Conservation (phyloP, 177 flowering plant species). For the Vitis hybrid region DNA sequence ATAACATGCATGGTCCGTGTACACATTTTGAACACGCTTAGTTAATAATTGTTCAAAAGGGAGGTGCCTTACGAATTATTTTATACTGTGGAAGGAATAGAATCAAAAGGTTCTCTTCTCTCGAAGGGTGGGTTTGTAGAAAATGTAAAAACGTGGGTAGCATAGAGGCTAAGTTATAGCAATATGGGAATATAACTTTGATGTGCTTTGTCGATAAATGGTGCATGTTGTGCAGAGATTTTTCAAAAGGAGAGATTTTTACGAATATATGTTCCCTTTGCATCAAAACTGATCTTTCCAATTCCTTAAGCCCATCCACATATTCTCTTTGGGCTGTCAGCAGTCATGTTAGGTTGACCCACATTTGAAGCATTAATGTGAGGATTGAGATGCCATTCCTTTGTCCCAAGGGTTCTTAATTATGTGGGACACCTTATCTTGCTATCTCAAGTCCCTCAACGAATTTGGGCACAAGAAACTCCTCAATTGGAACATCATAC, state of each 20-base stretch:
- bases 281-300: slow-evolving; percentile 20
- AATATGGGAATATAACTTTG: slow-evolving; percentile 10
- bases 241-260: slow-evolving; percentile 14
- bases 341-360: slow-evolving; percentile 19
- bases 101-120: background rate
- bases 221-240: slow-evolving; percentile 1
- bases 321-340: slow-evolving; percentile 18
- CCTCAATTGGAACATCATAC: background rate
- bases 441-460: background rate
- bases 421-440: background rate
- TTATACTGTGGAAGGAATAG: background rate
- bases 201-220: background rate
- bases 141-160: background rate
- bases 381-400: slow-evolving; percentile 25
- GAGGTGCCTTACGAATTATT: background rate
- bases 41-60: background rate
- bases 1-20: no score
- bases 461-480: slow-evolving; percentile 14
- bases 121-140: background rate
- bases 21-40: no score
- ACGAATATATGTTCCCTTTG: slow-evolving; percentile 28
- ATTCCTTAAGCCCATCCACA: slow-evolving; percentile 18
- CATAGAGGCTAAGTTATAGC: slow-evolving; percentile 2
- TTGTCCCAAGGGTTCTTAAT: slow-evolving; percentile 7
- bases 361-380: slow-evolving; percentile 12